Evolutionary conservation across 208 protist genomes (phyloP), one percentile per base, ranked within the genome.

Genomic region (Trypanosomatidae sp.): DNA sequence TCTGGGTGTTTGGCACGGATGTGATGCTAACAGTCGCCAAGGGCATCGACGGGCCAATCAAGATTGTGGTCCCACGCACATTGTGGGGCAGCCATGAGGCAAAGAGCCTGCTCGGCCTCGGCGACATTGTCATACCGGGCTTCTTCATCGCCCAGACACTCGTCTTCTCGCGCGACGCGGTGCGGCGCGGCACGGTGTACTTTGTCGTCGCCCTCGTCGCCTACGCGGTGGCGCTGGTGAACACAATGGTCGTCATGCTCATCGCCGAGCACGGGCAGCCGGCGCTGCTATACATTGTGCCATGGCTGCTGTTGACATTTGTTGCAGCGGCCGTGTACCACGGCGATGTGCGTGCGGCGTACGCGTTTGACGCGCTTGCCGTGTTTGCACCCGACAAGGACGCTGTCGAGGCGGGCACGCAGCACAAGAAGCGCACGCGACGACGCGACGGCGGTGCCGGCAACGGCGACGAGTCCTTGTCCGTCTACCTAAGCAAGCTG

Each of bases 1-100:
- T 97, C 50, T 98, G 94, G 93, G 96, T 98, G 10, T 98, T 98
- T 64, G 94, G 93, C 20, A 96, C 96, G 5, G 88, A 96, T 52
- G 94, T 97, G 6, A 97, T 97, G 95, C 58, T 97, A 5, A 92
- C 72, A 6, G 95, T 98, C 1, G 96, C 95, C 4, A 96, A 79
- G 32, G 81, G 73, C 33, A 78, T 98, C 18, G 79, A 98, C 25
- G 95, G 88, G 2, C 96, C 96, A 3, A 96, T 98, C 52, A 97
- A 97, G 56, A 30, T 98, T 1, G 16, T 97, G 2, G 96, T 97
- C 37, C 96, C 96, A n/a, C 49, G 87, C 5, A 75, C 74, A 33
- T 51, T 92, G 5, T 85, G 85, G 49, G 78, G 69, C 5, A 69
- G 79, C 47, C 61, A 84, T 25, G 26, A 46, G 19, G 45, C 73